Evolutionary conservation across 306 rosid genomes (phyloP).

Genomic region (Dalbergia cochinchinensis): DNA sequence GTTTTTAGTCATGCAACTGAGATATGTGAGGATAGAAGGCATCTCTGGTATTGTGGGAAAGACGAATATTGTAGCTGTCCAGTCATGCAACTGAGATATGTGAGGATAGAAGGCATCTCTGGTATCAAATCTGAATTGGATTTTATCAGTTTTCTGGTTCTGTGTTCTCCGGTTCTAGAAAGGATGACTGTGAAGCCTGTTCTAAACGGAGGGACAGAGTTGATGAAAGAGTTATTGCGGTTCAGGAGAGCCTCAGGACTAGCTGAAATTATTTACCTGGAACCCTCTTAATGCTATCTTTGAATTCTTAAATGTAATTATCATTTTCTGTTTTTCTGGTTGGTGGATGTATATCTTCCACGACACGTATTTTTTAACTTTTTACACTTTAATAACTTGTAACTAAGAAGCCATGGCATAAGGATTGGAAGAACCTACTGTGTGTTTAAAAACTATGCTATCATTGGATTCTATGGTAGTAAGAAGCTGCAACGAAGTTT

Average conservation of each 20-base stretch:
- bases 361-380: neutral
- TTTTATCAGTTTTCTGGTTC: conserved; percentile 62
- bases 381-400: neutral
- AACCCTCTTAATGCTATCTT: conserved; percentile 44
- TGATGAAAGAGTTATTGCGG: conserved; percentile 59
- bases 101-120: conserved; percentile 56
- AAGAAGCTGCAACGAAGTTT: neutral
- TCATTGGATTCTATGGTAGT: neutral
- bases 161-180: conserved; percentile 60
- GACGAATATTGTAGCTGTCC: conserved; percentile 41
- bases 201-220: conserved; percentile 40
- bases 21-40: conserved; percentile 56
- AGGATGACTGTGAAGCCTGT: conserved; percentile 64
- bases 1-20: conserved; percentile 41
- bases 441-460: neutral
- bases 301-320: conserved; percentile 13
- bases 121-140: conserved; percentile 59
- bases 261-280: conserved; percentile 65
- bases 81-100: conserved; percentile 51
- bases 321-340: neutral
- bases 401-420: neutral
- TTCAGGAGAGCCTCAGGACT: conserved; percentile 59
- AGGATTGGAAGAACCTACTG: neutral
- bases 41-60: conserved; percentile 48
- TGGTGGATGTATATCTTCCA: neutral